Percentiles rank a stretch among this genome's conserved stretches.
These are phyloP conservation scores for Coprinopsis marcescibilis DNA, from an alignment of 768 basidiomycete genomes.

Conservation along the genomic window DNA sequence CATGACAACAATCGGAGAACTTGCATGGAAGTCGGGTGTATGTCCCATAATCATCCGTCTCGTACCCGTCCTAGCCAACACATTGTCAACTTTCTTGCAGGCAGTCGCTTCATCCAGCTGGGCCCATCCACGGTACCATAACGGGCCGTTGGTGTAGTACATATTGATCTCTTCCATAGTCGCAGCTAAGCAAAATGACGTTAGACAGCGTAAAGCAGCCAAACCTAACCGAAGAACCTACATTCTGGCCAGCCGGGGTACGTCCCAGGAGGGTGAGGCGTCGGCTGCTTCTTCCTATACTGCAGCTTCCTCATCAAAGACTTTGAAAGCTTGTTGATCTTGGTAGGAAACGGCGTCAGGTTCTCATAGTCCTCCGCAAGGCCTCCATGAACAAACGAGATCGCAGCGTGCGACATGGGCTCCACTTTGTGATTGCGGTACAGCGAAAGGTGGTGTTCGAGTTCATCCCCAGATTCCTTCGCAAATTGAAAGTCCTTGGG, in stretches of 20 bases:
- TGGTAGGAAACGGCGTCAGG: slow-evolving; percentile 76
- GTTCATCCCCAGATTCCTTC: slow-evolving; percentile 25
- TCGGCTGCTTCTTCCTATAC: slow-evolving; percentile 53
- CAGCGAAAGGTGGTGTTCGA: slow-evolving; percentile 13
- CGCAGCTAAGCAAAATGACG: slow-evolving; percentile 29
- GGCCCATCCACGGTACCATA: slow-evolving; percentile 97
- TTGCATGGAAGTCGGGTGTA: slow-evolving; percentile 80
- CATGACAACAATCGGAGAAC: slow-evolving; percentile 11
- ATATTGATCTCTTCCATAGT: slow-evolving; percentile 63
- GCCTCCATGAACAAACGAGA: slow-evolving; percentile 94
- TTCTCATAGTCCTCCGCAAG: slow-evolving; percentile 71
- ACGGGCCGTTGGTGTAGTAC: slow-evolving; percentile 73
- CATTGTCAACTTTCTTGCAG: slow-evolving; percentile 67
- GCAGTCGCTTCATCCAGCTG: slow-evolving; percentile 59
- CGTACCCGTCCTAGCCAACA: slow-evolving; percentile 72
- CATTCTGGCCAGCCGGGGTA: slow-evolving; percentile 67
- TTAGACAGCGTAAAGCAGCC: no score
- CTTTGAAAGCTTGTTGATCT: slow-evolving; percentile 71
- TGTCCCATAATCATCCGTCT: slow-evolving; percentile 94
- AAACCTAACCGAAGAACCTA: not conserved
- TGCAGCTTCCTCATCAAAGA: slow-evolving; percentile 71
- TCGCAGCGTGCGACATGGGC: slow-evolving; percentile 68
- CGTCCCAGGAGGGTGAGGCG: slow-evolving; percentile 76
- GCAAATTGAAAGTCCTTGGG: slow-evolving; percentile 25
- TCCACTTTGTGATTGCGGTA: slow-evolving; percentile 25